These are phyloP conservation scores for Bacidia rubella DNA, from an alignment of 495 filamentous ascomycete species.

Conservation along the genomic window DNA sequence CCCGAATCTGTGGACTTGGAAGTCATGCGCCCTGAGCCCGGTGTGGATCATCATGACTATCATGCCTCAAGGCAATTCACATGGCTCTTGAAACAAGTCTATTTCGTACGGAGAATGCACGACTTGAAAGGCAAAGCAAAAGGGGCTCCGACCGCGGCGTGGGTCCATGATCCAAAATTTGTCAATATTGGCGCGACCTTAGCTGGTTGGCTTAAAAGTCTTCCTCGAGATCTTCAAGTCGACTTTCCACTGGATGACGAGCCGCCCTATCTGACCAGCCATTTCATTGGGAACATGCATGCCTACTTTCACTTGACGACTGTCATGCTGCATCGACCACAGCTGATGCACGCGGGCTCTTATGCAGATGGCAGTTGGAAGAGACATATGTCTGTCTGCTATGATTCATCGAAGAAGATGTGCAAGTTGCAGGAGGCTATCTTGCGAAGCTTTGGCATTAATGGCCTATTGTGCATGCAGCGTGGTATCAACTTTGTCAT, in stretches of 20 bases:
- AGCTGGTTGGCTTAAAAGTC: conserved; percentile 56
- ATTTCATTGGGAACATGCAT: conserved; percentile 87
- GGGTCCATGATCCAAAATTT: conserved; percentile 79
- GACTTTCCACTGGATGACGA: conserved; percentile 66
- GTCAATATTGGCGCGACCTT: conserved; percentile 62
- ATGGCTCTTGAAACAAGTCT: conserved; percentile 62
- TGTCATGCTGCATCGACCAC: conserved; percentile 81
- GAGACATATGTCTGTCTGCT: conserved; percentile 73
- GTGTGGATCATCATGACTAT: conserved; percentile 63
- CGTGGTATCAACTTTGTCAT: conserved; percentile 93
- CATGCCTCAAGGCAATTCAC: conserved; percentile 69
- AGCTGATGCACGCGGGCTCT: conserved; percentile 64
- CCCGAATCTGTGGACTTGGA: conserved; percentile 65
- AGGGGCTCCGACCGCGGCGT: conserved; percentile 59
- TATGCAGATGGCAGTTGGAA: conserved; percentile 74
- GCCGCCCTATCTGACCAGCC: conserved; percentile 73
- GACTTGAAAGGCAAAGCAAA: conserved; percentile 64
- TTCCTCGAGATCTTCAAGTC: conserved; percentile 70
- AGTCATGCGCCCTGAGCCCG: conserved; percentile 46
- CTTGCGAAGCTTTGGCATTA: conserved; percentile 58
- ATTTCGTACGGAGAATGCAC: conserved; percentile 65
- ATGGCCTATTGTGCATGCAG: conserved; percentile 83
- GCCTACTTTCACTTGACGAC: conserved; percentile 80
- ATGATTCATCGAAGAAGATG: conserved; percentile 73
- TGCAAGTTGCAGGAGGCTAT: conserved; percentile 88